Evolutionary conservation across 1,139 yeast genomes (phyloP).

Genomic region (Scheffersomyces insectosa): DNA sequence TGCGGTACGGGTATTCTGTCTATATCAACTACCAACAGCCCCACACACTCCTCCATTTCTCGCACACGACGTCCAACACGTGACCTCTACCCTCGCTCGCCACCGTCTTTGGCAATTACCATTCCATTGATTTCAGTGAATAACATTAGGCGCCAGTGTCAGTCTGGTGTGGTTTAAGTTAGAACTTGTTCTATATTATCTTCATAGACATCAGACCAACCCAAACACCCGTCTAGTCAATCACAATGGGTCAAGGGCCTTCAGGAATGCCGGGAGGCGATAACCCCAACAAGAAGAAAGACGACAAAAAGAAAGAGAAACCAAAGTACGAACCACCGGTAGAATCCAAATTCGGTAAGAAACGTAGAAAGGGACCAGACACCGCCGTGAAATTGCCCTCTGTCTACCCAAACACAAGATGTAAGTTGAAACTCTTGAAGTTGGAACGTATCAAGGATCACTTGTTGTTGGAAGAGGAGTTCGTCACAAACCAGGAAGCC

Average conservation of each 20-base stretch:
- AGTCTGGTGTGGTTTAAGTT: too few relatives aligned
- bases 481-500: conserved; percentile 91
- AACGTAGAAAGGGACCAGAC: conserved; percentile 90
- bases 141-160: too few relatives aligned
- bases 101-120: too few relatives aligned
- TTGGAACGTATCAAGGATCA: conserved; percentile 98
- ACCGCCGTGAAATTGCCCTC: conserved; percentile 81
- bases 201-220: too few relatives aligned
- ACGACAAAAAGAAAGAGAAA: conserved; percentile 76
- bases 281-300: conserved; percentile 62
- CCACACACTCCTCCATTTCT: too few relatives aligned
- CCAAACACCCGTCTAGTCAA: background rate
- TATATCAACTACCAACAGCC: too few relatives aligned
- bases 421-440: conserved; percentile 84
- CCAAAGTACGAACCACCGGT: conserved; percentile 99
- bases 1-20: too few relatives aligned
- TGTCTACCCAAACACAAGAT: conserved; percentile 90
- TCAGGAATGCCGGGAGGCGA: conserved; percentile 71
- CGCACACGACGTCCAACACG: too few relatives aligned
- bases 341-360: conserved; percentile 87
- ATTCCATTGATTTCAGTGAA: too few relatives aligned
- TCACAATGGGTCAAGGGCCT: conserved; percentile 71
- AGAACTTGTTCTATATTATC: too few relatives aligned
- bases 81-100: too few relatives aligned
- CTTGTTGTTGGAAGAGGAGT: conserved; percentile 90